A percentile compares a stretch with the other conserved stretches of the same genome.
Conservation (phyloP, 2,329 filamentous ascomycete species). For the Chaetothyriales sp. region DNA sequence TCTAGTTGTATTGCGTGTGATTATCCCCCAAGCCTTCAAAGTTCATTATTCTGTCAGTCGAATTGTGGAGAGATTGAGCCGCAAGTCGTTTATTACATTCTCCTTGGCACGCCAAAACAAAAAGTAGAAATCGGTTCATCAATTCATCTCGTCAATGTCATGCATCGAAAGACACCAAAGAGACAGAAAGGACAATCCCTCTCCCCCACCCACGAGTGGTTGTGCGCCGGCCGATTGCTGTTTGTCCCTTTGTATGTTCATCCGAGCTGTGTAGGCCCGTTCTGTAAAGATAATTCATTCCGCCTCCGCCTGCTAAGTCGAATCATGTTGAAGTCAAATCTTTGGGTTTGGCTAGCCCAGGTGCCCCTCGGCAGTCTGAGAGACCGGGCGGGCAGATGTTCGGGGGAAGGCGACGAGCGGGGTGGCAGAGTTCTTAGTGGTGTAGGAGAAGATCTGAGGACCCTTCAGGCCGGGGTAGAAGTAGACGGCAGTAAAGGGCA, state of each 20-base stretch:
- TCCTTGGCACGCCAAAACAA: not conserved
- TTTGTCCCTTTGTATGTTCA: not conserved
- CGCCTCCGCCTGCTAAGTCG: not conserved
- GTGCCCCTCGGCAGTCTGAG: not conserved
- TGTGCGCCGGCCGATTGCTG: not conserved
- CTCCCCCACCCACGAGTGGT: no score
- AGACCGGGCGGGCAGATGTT: not conserved
- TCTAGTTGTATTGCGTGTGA: no score
- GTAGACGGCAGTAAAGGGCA: not conserved
- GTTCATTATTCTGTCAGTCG: no score
- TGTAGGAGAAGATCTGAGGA: not conserved
- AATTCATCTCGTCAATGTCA: not conserved
- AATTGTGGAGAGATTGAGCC: no score
- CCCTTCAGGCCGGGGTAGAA: not conserved
- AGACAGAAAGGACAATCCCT: not conserved
- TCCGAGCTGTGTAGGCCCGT: not conserved
- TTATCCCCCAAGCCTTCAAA: no score
- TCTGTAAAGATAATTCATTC: not conserved
- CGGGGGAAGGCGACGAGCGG: not conserved
- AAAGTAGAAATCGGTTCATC: not conserved
- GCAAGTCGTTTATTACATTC: no score
- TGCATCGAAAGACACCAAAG: not conserved
- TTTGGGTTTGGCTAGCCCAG: not conserved
- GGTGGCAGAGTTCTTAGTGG: not conserved
- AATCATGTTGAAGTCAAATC: not conserved